Evolutionary conservation across 352 stramenopile genomes (phyloP).

Genomic region (Phytophthora constricta): DNA sequence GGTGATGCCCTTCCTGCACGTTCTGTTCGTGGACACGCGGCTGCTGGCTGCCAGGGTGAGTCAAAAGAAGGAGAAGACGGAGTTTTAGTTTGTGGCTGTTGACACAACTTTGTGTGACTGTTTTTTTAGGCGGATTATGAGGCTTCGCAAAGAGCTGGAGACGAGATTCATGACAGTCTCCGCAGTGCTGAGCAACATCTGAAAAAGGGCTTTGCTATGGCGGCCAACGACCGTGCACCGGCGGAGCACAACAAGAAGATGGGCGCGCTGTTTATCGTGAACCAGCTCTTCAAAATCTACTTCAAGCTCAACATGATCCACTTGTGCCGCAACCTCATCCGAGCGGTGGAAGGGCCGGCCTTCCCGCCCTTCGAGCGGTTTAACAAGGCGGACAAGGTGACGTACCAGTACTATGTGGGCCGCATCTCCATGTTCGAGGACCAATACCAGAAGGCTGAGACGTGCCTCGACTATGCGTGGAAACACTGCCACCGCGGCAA

Average conservation of each 20-base stretch:
- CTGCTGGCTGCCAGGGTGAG: conserved; percentile 67
- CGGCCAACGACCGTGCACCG: conserved; percentile 81
- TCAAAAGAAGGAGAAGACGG: conserved; percentile 2
- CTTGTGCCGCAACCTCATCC: conserved; percentile 95
- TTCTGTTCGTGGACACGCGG: conserved; percentile 80
- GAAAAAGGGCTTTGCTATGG: conserved; percentile 89
- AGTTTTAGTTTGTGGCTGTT: conserved; percentile 11
- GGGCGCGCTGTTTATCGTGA: conserved; percentile 92
- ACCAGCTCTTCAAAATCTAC: conserved; percentile 98
- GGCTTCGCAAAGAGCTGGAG: conserved; percentile 63
- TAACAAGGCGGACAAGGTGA: conserved; percentile 91
- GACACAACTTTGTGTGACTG: too few species aligned
- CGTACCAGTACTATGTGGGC: conserved; percentile 96
- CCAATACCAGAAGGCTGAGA: conserved; percentile 95
- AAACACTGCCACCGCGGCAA: conserved; percentile 90
- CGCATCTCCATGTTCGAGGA: conserved; percentile 98
- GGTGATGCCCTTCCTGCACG: conserved; percentile 85
- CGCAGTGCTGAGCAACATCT: conserved; percentile 85
- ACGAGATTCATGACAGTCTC: conserved; percentile 82
- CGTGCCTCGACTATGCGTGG: conserved; percentile 94
- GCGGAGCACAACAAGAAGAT: conserved; percentile 87
- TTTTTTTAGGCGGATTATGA: conserved; percentile 64
- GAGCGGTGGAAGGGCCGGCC: conserved; percentile 77
- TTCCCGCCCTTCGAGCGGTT: conserved; percentile 85
- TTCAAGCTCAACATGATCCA: conserved; percentile 95